A percentile compares a stretch with the other conserved stretches of the same genome.
Conservation (phyloP, 148 eudicot species). For the Cornus florida region DNA sequence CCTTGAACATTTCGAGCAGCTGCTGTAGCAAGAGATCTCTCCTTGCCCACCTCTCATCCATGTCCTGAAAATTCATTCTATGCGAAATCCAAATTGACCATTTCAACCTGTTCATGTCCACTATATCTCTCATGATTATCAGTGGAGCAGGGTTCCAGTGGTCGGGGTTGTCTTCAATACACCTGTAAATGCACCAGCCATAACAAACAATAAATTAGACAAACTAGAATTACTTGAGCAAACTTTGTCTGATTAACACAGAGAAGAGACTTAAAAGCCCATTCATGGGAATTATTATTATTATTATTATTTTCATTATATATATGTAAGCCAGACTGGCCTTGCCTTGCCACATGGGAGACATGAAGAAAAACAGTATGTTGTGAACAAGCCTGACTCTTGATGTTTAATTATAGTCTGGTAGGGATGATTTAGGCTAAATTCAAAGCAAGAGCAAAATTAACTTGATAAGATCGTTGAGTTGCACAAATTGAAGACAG, state of each 20-base stretch:
- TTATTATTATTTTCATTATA: no score
- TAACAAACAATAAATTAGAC: not conserved
- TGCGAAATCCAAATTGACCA: constrained; percentile 71
- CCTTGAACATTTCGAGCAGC: constrained; percentile 57
- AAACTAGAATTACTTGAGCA: not conserved
- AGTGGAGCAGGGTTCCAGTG: constrained; percentile 72
- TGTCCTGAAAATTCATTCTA: constrained; percentile 70
- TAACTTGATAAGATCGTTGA: no score
- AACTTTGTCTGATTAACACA: not conserved
- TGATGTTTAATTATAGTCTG: no score
- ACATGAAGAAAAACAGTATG: not conserved
- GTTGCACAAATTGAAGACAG: not conserved
- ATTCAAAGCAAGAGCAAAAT: no score
- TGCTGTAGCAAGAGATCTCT: constrained; percentile 68
- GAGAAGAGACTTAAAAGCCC: not conserved
- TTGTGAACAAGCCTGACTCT: no score
- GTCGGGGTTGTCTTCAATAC: constrained; percentile 55
- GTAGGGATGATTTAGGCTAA: no score
- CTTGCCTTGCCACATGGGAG: not conserved
- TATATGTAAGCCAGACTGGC: not conserved
- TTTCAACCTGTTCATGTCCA: constrained; percentile 74
- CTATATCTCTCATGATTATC: constrained; percentile 64
- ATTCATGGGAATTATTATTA: no score
- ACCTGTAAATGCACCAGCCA: constrained; percentile 34
- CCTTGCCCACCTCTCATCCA: constrained; percentile 71